Evolutionary conservation across 2,329 filamentous ascomycete genomes (phyloP).

Genomic region (Claviceps cyperi): DNA sequence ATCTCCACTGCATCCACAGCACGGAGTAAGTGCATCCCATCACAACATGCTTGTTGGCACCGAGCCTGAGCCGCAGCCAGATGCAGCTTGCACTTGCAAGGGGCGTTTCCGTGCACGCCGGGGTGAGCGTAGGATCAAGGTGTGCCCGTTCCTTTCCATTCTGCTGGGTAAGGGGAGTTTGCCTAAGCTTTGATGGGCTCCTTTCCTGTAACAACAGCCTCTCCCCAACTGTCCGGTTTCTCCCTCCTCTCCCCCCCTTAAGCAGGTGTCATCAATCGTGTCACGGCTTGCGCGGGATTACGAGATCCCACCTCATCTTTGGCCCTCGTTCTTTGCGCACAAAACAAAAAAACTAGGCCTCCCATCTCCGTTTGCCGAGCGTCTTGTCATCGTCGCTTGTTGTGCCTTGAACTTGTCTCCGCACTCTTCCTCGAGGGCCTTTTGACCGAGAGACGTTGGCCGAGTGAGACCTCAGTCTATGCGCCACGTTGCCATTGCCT

Average conservation of each 20-base stretch:
- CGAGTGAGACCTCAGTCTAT: slow-evolving; percentile 4
- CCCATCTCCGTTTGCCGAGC: background rate
- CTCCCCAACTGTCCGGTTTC: slow-evolving; percentile 24
- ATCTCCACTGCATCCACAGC: no score
- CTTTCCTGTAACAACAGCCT: slow-evolving; percentile 25
- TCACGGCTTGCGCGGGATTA: slow-evolving; percentile 18
- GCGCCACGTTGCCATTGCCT: slow-evolving; percentile 1
- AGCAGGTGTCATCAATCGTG: slow-evolving; percentile 14
- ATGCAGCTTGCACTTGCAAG: slow-evolving; percentile 7
- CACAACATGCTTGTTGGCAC: no score
- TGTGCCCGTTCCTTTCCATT: slow-evolving; percentile 22
- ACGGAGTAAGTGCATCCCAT: no score
- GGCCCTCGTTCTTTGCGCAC: background rate
- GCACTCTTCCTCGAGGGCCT: background rate
- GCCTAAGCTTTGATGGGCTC: slow-evolving; percentile 21
- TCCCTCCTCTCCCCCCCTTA: slow-evolving; percentile 20
- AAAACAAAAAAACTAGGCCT: background rate
- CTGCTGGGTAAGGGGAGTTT: slow-evolving; percentile 30
- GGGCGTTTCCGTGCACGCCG: slow-evolving; percentile 12
- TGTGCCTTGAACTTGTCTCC: background rate
- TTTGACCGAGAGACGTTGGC: slow-evolving; percentile 2
- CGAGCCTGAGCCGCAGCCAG: background rate
- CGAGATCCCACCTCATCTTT: slow-evolving; percentile 3
- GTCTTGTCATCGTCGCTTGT: slow-evolving; percentile 2
- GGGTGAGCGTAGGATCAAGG: slow-evolving; percentile 15